A percentile compares a stretch with the other conserved stretches of the same genome.
Evolutionary conservation across 225 moss, liverwort and hornwort species (phyloP).

Genomic region (Anthoceros angustus): DNA sequence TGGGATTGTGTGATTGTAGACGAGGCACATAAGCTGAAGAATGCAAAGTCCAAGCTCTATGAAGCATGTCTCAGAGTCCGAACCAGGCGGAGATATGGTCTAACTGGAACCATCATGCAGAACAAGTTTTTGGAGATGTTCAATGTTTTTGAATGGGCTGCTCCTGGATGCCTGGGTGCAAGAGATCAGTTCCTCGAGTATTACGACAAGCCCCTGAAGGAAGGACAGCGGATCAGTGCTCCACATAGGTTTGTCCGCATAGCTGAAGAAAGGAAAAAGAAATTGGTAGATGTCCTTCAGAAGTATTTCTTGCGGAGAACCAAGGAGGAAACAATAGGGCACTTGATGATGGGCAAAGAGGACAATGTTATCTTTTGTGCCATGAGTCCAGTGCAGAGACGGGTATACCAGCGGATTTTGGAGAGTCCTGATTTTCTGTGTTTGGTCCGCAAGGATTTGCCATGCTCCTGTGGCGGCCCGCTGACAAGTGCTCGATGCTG

Average conservation of each 20-base stretch:
- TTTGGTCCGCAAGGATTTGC: conserved; percentile 44
- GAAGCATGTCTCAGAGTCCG: conserved; percentile 47
- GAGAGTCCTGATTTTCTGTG: conserved; percentile 76
- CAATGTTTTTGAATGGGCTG: conserved; percentile 89
- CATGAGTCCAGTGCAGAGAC: conserved; percentile 67
- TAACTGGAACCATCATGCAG: conserved; percentile 97
- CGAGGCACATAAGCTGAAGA: conserved; percentile 84
- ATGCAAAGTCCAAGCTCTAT: conserved; percentile 69
- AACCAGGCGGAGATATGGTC: conserved; percentile 67
- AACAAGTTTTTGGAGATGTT: conserved; percentile 75
- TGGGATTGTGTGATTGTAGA: conserved; percentile 90
- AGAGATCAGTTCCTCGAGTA: conserved; percentile 78
- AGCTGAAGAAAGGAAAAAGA: conserved; percentile 67
- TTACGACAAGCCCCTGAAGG: conserved; percentile 55
- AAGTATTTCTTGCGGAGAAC: conserved; percentile 60
- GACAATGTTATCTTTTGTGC: conserved; percentile 85
- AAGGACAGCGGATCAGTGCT: conserved; percentile 96
- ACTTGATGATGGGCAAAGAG: conserved; percentile 85
- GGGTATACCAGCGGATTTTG: conserved; percentile 59
- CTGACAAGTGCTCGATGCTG: conserved; percentile 68
- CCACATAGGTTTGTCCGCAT: conserved; percentile 58
- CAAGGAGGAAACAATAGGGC: conserved; percentile 78
- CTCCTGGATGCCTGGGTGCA: conserved; percentile 58
- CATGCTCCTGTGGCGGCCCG: conserved; percentile 72
- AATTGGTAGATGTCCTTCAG: conserved; percentile 43